Conservation (phyloP, 2,329 filamentous ascomycete species). For the Rutstroemia sp. region DNA sequence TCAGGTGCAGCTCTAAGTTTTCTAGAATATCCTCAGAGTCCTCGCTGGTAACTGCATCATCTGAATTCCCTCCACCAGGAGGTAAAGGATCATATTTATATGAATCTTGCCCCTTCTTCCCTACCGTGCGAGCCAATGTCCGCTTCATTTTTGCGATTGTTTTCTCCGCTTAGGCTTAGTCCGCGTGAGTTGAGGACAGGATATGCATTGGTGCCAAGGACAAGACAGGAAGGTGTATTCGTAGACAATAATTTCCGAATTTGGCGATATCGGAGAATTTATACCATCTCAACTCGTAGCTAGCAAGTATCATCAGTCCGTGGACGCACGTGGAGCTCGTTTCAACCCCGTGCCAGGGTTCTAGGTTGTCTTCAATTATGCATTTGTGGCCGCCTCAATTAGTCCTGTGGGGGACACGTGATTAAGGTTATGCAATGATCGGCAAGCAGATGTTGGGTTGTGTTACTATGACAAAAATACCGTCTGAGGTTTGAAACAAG, state of each 20-base stretch:
- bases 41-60: constrained; percentile 9
- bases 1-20: constrained; percentile 16
- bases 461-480: too few species aligned
- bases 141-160: constrained; percentile 12
- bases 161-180: neutral
- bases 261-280: neutral
- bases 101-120: neutral
- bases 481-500: neutral
- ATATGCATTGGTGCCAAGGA: neutral
- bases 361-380: neutral
- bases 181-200: neutral
- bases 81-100: constrained; percentile 22
- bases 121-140: constrained; percentile 6
- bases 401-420: neutral
- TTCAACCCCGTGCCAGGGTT: neutral
- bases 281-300: neutral
- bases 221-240: neutral
- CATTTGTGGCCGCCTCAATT: neutral
- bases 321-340: neutral
- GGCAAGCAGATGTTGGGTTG: too few species aligned
- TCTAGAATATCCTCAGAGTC: constrained; percentile 8
- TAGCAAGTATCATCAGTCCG: constrained; percentile 2
- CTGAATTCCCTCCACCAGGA: neutral
- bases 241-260: neutral
- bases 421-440: neutral